Base-by-base conservation (phyloP, 2,329 filamentous ascomycete genomes). In the Phaeoacremonium minimum region DNA sequence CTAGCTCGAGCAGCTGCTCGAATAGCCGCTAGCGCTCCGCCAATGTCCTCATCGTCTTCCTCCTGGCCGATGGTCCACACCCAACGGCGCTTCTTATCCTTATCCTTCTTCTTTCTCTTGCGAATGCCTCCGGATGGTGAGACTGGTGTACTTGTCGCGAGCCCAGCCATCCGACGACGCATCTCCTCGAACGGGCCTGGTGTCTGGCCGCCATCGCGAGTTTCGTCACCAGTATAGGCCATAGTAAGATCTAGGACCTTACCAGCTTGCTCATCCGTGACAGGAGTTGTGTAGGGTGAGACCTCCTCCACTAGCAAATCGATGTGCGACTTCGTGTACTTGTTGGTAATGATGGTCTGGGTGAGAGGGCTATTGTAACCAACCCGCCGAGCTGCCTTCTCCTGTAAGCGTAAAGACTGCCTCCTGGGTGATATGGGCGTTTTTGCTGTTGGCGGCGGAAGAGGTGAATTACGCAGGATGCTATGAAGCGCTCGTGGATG, bases 381-480 rank as follows among this genome's bases (percentile, higher is more conserved):
- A 3, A 83, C 79, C 34, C 70, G 69, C 41, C 73, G 69, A 11
- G 69, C 65, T 2, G 71, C 70, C 46, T 69, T 73, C 46, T 77
- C 73, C 30, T 72, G 67, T 13, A 79, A 56, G 11, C 75, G 71
- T 18, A 66, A 58, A 2, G 77, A 79, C 42, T 73, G 68, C 26
- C 75, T 64, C 39, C 68, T 64, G 3, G 75, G 71, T 1, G 76
- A 78, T 5, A 64, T 57, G 2, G 75, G 73, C 7, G 72, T 70
- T 19, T 62, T 60, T 4, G 71, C 64, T 15, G 60, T 72, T 4
- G 63, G 56, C 1, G 75, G 72, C 15, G 77, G 75, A 6, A 83
- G 63, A 14, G 79, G 79, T 5, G 79, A 83, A 63, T 83, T 83
- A 36, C 78, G 73, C 15, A 83, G 67, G 48, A 83, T 83, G 56